Evolutionary conservation across 2,329 filamentous ascomycete species (phyloP), one percentile per base, ranked within the genome.

Genomic region (Fusarium sp.): DNA sequence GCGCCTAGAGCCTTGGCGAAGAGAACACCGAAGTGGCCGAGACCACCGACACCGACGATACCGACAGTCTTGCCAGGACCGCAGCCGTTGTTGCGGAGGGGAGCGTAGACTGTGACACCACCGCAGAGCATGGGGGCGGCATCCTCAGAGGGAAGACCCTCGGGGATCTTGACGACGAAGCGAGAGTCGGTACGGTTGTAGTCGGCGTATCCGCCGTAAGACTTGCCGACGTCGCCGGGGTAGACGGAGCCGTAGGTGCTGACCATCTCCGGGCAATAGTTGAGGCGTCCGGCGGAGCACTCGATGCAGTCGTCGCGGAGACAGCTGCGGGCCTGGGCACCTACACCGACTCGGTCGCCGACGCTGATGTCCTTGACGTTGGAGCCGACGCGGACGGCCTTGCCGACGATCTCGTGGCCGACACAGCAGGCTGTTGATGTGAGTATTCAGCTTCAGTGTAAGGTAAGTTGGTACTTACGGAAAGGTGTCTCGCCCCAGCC

Each of bases 121-220:
- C 86, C 91, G 71, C 91, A 93, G 50, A 93, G 82, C 86, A 93
- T 88, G 5, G 91, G 90, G 17, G 90, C 83, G 10, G 81, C 81
- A 38, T 79, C 66, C 38, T 80, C 81, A 2, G 77, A 78, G n/a
- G 75, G 64, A 1, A 85, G 66, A 13, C 69, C 74, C 26, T 83
- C 81, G 17, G 82, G 82, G 42, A 84, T 82, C 74, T 82, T 83
- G 54, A 85, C 72, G 34, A 80, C 80, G 66, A 91, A 92, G 33
- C 71, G 75, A 1, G 68, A 75, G 28, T 76, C 71, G 36, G 71
- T 75, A 33, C 77, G 76, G 63, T 78, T 74, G 65, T 78, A 79
- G 52, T 69, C 69, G 2, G 74, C 73, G 56, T 80, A 80, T 18
- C 86, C 90, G n/a, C 90, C 90, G 73, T 72, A 73, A 28, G 42